Evolutionary conservation across 345 rosid genomes (phyloP), one percentile per base, ranked within the genome.

Genomic region (Citrus australasica): DNA sequence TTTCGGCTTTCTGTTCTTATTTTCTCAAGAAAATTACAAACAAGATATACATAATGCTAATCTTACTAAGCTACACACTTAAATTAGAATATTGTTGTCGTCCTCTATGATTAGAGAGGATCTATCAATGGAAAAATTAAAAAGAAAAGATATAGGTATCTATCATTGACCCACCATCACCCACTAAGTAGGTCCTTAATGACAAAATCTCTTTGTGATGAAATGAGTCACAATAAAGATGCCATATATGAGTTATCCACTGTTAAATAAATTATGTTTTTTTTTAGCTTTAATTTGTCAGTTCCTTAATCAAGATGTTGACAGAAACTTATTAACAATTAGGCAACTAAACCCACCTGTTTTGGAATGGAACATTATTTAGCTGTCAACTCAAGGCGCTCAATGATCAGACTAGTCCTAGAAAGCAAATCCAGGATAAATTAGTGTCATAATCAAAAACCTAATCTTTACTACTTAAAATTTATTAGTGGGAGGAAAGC

Each of bases 311-410:
- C 78, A 60, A 67, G 83, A 78, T 81, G 79, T 37, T 68, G 86
- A 70, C 84, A 62, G 13, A 51, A 78, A 81, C 58, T 76, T 63
- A 77, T 83, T 82, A 72, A 82, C 60, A 61, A 72, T 67, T 30
- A 65, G 69, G 82, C 76, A 76, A 81, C 86, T 70, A 80, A 79
- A 83, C 79, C 86, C 87, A 89, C 87, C 87, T 77, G 81, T 89
- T 78, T 84, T 38, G 86, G 83, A 86, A 73, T 48, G 86, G 83
- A 87, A 71, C 76, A 84, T 74, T 48, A 76, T 61, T 78, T 27
- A 22, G 71, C 35, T 65, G 33, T 65, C 48, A 42, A 17, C 42
- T 3, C 32, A 30, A 30, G 32, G 69, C 27, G 62, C 59, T 61
- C 67, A 13, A 32, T 65, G 14, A 65, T 32, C n/a, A 51, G 16